phyloP scores from a whole-genome alignment of 176 grass and related monocot species.

The Avena atlantica region DNA sequence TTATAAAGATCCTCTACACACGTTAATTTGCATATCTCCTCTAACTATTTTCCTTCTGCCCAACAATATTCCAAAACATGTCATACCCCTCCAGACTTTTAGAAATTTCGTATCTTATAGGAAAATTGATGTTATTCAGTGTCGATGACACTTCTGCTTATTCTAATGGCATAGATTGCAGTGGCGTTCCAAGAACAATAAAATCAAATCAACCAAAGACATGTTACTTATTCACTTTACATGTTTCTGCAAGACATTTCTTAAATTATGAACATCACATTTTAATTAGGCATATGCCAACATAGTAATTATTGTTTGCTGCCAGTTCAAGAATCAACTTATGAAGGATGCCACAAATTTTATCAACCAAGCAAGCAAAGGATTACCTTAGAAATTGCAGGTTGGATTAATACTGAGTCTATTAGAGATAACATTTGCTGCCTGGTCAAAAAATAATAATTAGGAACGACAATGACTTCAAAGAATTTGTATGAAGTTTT shows the following conservation, averaged over 20 bases:
- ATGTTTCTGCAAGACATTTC: neutral
- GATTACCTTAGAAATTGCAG: constrained; percentile 53
- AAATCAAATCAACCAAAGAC: neutral
- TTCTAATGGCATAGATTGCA: no score
- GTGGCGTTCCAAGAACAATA: no score
- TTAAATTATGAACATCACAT: neutral
- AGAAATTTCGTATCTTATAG: no score
- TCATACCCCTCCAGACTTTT: no score
- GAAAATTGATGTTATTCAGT: no score
- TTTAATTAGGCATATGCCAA: no score
- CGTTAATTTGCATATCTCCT: no score
- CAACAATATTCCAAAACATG: no score
- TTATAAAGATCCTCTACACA: no score
- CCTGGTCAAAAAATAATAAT: neutral
- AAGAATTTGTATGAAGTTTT: neutral
- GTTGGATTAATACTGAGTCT: constrained; percentile 32
- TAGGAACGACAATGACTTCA: neutral
- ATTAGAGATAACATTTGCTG: neutral
- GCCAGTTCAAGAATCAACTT: neutral
- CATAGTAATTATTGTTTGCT: neutral
- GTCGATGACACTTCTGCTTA: no score
- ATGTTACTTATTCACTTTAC: neutral
- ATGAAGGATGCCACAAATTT: neutral
- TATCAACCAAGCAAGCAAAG: neutral
- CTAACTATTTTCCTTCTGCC: no score